Conservation (phyloP, 805 yeast genomes). For the Starmerella etchellsii region DNA sequence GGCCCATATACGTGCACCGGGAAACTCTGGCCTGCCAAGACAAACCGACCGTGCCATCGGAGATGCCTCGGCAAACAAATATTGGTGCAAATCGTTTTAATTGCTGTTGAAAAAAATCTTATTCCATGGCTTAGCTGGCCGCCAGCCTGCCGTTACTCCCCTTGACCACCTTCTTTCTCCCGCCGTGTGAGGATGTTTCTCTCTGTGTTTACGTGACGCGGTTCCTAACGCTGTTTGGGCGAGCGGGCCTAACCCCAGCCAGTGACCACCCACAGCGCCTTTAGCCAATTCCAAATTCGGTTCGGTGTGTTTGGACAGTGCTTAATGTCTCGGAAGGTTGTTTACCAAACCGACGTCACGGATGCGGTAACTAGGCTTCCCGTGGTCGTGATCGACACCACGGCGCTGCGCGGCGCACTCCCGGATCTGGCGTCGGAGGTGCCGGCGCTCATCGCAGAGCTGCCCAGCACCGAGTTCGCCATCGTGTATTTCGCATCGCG, state of each 20-base stretch:
- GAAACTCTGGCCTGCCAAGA: no score
- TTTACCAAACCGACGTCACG: slow-evolving; percentile 8
- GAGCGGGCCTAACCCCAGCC: not conserved
- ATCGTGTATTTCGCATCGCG: slow-evolving; percentile 76
- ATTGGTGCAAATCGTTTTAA: no score
- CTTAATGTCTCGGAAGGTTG: slow-evolving; percentile 11
- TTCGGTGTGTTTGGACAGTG: not conserved
- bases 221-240: not conserved
- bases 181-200: no score
- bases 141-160: no score
- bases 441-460: slow-evolving; percentile 38
- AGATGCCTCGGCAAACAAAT: no score
- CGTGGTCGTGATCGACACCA: slow-evolving; percentile 69
- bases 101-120: no score
- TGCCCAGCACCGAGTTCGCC: slow-evolving; percentile 52
- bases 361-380: slow-evolving; percentile 64
- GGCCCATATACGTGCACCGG: no score
- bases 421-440: slow-evolving; percentile 39
- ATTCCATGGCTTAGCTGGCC: no score
- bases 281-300: no score
- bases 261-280: no score
- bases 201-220: not conserved
- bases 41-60: no score
- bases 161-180: no score
- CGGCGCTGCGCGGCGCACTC: slow-evolving; percentile 44